These are phyloP conservation scores for Knoxia roxburghii DNA, from an alignment of 257 asterid species.

Conservation along the genomic window DNA sequence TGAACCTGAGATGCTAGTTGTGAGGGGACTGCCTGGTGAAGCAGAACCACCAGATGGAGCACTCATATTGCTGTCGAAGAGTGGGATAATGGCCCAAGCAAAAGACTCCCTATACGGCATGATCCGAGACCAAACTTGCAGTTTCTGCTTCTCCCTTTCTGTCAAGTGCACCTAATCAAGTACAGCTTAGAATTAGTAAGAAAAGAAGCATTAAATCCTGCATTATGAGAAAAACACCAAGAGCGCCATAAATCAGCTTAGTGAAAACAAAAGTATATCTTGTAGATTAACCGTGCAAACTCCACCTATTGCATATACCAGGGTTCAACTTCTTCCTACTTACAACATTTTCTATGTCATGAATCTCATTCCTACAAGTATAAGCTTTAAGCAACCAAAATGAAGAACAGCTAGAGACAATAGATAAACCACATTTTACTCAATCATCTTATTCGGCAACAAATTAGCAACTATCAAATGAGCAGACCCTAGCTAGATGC, in stretches of 20 bases:
- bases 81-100: conserved; percentile 97
- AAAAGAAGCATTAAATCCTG: neutral
- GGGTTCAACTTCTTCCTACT: neutral
- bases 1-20: conserved; percentile 65
- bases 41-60: conserved; percentile 82
- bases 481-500: neutral
- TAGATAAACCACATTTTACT: neutral
- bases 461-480: neutral
- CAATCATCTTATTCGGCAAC: neutral
- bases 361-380: neutral
- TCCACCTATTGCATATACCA: neutral
- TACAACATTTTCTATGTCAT: neutral
- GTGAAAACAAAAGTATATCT: neutral
- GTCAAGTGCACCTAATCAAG: conserved; percentile 70
- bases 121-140: conserved; percentile 97
- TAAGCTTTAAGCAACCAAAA: neutral
- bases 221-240: neutral
- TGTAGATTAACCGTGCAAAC: neutral
- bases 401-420: neutral
- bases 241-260: neutral
- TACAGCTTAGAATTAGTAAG: conserved; percentile 13
- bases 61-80: conserved; percentile 74
- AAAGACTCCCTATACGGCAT: conserved; percentile 96
- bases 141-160: conserved; percentile 95
- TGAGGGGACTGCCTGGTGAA: conserved; percentile 94